Percentiles rank a stretch among this genome's conserved stretches.
phyloP scores from a whole-genome alignment of 768 basidiomycete genomes.

The Lactifluus rugatus region DNA sequence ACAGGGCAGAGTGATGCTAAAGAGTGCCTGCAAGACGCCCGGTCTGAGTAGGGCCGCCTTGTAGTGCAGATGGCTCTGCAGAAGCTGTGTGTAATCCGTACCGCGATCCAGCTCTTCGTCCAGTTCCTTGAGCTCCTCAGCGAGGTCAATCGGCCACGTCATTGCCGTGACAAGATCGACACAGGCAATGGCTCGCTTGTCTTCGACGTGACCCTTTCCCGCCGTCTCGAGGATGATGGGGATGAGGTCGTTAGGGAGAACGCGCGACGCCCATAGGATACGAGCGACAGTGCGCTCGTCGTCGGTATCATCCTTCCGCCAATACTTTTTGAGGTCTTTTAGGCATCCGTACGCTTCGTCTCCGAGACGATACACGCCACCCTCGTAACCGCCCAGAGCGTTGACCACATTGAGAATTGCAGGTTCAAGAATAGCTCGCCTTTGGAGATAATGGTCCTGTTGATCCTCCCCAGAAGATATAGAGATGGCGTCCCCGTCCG shows the following conservation, averaged over 20 bases:
- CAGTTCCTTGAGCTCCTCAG: slow-evolving; percentile 88
- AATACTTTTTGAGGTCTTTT: slow-evolving; percentile 89
- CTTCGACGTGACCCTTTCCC: slow-evolving; percentile 66
- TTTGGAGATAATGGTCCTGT: slow-evolving; percentile 27
- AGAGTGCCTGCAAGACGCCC: slow-evolving; percentile 59
- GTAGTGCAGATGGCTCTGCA: slow-evolving; percentile 77
- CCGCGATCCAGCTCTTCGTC: slow-evolving; percentile 71
- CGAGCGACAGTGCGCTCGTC: slow-evolving; percentile 94
- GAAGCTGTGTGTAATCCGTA: slow-evolving; percentile 82
- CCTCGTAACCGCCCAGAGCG: slow-evolving; percentile 71
- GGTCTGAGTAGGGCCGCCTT: slow-evolving; percentile 70
- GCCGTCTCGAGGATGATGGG: slow-evolving; percentile 78
- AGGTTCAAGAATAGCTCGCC: slow-evolving; percentile 52
- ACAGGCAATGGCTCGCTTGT: slow-evolving; percentile 73
- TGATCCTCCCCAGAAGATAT: slow-evolving; percentile 24
- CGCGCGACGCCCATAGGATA: slow-evolving; percentile 82
- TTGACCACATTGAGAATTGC: slow-evolving; percentile 67
- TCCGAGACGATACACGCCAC: slow-evolving; percentile 58
- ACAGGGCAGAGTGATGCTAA: slow-evolving; percentile 69
- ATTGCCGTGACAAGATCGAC: slow-evolving; percentile 90
- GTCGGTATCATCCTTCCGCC: slow-evolving; percentile 94
- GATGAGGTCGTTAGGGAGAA: slow-evolving; percentile 78
- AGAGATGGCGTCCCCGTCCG: slow-evolving; percentile 24
- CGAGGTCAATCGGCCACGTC: slow-evolving; percentile 98
- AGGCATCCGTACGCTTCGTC: slow-evolving; percentile 79